Base-by-base conservation (phyloP, 2,329 filamentous ascomycete species). In the Sporothrix brunneoviolacea region DNA sequence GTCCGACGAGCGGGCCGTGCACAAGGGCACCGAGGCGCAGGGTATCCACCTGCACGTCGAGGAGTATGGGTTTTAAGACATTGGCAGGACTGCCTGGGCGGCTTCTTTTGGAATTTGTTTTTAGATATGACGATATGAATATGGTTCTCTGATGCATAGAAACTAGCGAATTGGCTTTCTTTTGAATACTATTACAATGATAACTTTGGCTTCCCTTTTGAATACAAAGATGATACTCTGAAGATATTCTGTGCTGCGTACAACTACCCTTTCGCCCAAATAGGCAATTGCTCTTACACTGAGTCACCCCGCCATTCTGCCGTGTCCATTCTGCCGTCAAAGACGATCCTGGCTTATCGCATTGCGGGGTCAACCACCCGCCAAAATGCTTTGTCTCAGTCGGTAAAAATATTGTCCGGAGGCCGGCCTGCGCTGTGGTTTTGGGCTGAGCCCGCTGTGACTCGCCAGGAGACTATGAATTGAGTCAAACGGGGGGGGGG, bases 11-110 rank as follows among this genome's bases (percentile, higher is more conserved):
- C 66, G 80, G 36, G 80, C 75, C 1, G 79, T 83, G 19, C 80
- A 83, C 59, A 83, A 83, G 61, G 80, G 80, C 5, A 82, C 78
- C 0, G 79, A 77, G 1, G 79, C 80, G 0, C 80, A 83, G 60
- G 80, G 80, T 0, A 82, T 83, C 36, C 73, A 76, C 59, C 59
- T 83, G 50, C 73, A 80, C 60, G 77, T 77, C 1, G 80, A 83
- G 55, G 79, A 83, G 60, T 83, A 82, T 33, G 62, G 57, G 12
- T 64, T 65, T 27, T 65, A 46, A 19, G 38, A 4, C 4, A 15
- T 24, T 3, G 15, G 13, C 4, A 16, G 35, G 35, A n/a, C n/a
- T 19, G n/a, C 7, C 15, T 37, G 15, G 15, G 15, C 18, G 18
- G 4, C n/a, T 8, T 37, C 19, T 18, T 12, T 33, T 12, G 7